Evolutionary conservation across 495 filamentous ascomycete genomes (phyloP), one percentile per base, ranked within the genome.

Genomic region (Lophium mytilinum): DNA sequence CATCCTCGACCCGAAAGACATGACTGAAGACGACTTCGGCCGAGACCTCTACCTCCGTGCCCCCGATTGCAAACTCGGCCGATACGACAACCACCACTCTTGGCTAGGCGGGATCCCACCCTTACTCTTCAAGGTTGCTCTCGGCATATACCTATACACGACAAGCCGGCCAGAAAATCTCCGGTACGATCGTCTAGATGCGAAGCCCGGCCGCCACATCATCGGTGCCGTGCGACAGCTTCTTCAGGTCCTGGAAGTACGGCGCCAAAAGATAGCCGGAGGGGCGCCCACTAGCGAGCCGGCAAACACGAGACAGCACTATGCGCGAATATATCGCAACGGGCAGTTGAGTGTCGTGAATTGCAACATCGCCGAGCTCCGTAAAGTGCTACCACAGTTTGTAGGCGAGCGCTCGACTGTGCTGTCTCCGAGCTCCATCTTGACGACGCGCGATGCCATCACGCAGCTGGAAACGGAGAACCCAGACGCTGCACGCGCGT

Each of bases 311-410:
- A 66, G 61, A 39, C 67, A 70, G 40, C 42, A 50, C 12, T 57
- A 65, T 37, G 66, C 69, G 1, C 39, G 45, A 1, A 65, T 68
- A 0, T 72, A 70, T 50, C 62, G 66, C 18, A 18, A 60, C 11
- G 62, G 64, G 9, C 69, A 72, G 47, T 40, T 57, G 0, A 35
- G 34, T 8, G 62, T 70, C 34, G 37, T 68, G 33, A 15, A 64
- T 11, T 37, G 55, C 0, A 64, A 66, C 24, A 47, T 40, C n/a
- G 33, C 3, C 2, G 11, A 39, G 4, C 10, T 33, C 14, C 30
- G 21, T 1, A 12, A 41, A 9, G n/a, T 53, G 14, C 15, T 33
- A 1, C 15, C 15, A 34, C 34, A 15, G 15, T 12, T n/a, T 10
- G 24, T 36, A 2, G 33, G 10, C 35, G 17, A n/a, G n/a, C n/a